Base-by-base conservation (phyloP, 2,329 filamentous ascomycete species). In the Colletotrichum sp. region DNA sequence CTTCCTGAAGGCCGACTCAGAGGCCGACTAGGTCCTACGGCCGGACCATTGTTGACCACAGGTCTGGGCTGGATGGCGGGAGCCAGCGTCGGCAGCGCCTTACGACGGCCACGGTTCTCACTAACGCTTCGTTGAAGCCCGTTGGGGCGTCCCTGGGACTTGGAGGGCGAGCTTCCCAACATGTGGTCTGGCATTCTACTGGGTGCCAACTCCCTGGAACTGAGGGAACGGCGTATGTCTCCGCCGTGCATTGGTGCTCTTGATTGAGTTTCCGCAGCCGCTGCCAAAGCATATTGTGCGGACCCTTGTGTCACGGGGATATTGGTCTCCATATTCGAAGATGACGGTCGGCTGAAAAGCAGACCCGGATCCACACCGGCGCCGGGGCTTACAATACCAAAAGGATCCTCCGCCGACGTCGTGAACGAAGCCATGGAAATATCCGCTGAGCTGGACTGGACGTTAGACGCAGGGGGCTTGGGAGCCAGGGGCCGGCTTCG, bases 361-460 rank as follows among this genome's bases (percentile, higher is more conserved):
- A 93, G 84, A 9, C 90, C 91, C 2, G 92, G 92, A 78, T 93
- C 87, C 8, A 93, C 91, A n/a, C 86, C 89, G 9, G 86, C 86
- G 32, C 82, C 85, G 8, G 87, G 84, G 63, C 83, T 86, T 49
- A 87, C 83, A 32, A 89, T 85, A 29, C 86, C 84, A 78, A 92
- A 92, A 1, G 89, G 85, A 75, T 91, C 87, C 11, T 90, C 89
- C 66, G 88, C 82, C 5, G 87, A 81, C 6, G 85, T 81, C 32
- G 86, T 81, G 76, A 89, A 90, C 8, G 85, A 85, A 29, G 86
- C 85, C 55, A 88, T 82, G 44, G 81, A 80, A 4, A 75, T 69
- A 49, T 72, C 69, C n/a, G 74, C 68, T 11, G 66, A 72, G 34
- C 32, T 68, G 29, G 75, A 69, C 16, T 71, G 75, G 4, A 55